Base-by-base conservation (phyloP, 805 yeast species). In the Yarrowia sp. region DNA sequence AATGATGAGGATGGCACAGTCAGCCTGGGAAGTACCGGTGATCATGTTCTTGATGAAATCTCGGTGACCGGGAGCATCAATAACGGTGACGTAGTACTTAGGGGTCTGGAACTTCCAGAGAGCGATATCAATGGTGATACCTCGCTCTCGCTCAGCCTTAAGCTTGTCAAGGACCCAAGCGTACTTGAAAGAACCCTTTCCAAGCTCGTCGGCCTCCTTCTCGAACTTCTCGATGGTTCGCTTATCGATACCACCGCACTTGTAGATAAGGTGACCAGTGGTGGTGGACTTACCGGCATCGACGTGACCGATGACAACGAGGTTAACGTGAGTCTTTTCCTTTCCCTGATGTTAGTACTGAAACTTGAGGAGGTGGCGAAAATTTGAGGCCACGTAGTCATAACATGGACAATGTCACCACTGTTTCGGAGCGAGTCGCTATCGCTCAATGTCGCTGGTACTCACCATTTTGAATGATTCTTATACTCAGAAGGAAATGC, bases 231-330 rank as follows among this genome's bases (percentile, higher is more conserved):
- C 97, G 81, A 92, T 92, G 83, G 97, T 92, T 88, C 97, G 90
- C 91, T 92, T 92, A 87, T 92, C 97, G 79, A 91, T 91, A 78
- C 81, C 97, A 90, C 98, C 97, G 87, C 97, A 93, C 94, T 92
- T 92, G 97, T 83, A 93, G 82, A 93, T 92, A 86, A 93, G 90
- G 89, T 93, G 98, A 85, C 98, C 98, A 83, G 98, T 93, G 85
- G 98, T 94, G 82, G 98, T 93, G 75, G 98, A 94, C 87, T 91
- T 90, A 86, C 94, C 94, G 80, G 98, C 93, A 86, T 94, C 98
- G 98, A 95, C 98, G 97, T 94, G 98, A 86, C 98, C 99, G 85
- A 94, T 94, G 83, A 95, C 98, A 85, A 95, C 99, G 86, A 94
- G 97, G 97, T 94, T 94, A 87, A 94, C 91, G 91, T 94, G 98